Evolutionary conservation across 495 filamentous ascomycete genomes (phyloP).

Genomic region (Oleoguttula mirabilis): DNA sequence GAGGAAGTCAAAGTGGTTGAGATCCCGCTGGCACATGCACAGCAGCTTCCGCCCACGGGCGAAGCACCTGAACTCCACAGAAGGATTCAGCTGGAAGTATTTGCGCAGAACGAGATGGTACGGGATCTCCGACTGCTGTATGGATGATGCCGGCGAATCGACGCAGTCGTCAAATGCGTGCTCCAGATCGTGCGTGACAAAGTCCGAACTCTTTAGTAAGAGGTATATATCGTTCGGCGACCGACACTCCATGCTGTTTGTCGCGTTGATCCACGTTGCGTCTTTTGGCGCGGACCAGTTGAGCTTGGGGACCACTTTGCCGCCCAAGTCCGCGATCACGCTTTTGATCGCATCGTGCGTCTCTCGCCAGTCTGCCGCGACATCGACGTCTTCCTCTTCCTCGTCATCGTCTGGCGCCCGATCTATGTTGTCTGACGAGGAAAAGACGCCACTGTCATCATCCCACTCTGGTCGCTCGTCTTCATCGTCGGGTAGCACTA

Average conservation of each 20-base stretch:
- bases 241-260: constrained; percentile 84
- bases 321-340: constrained; percentile 66
- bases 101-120: constrained; percentile 71
- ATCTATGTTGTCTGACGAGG: constrained; percentile 32
- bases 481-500: constrained; percentile 57
- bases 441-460: constrained; percentile 33
- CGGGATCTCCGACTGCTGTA: constrained; percentile 32
- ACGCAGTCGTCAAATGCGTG: constrained; percentile 78
- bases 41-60: constrained; percentile 67
- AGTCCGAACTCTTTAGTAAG: constrained; percentile 82
- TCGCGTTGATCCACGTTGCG: constrained; percentile 83
- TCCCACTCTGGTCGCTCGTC: constrained; percentile 33
- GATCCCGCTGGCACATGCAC: constrained; percentile 77
- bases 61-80: constrained; percentile 90
- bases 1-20: constrained; percentile 81
- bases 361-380: constrained; percentile 50
- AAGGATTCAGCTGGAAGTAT: constrained; percentile 71
- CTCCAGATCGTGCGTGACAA: constrained; percentile 86
- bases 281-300: constrained; percentile 98
- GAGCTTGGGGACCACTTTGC: constrained; percentile 76
- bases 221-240: constrained; percentile 85
- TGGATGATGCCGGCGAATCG: constrained; percentile 21
- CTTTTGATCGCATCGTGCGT: constrained; percentile 64
- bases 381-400: constrained; percentile 36
- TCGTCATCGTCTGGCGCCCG: constrained; percentile 15